Base-by-base conservation (phyloP, 202 grass and related monocot genomes). In the Dendrocalamus latiflorus region DNA sequence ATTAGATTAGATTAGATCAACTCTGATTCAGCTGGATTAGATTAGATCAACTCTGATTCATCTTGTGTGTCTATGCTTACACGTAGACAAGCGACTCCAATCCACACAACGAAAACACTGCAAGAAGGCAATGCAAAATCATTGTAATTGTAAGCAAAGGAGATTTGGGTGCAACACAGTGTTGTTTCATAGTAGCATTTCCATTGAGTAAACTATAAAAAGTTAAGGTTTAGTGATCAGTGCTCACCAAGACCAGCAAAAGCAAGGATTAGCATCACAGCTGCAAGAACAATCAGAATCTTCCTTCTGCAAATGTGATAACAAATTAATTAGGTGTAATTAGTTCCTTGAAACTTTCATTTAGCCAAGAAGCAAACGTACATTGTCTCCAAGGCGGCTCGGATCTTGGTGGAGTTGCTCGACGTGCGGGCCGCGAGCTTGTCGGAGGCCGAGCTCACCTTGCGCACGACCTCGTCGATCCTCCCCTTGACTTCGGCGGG, bases 101-200 rank as follows among this genome's bases (percentile, higher is more conserved):
- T 61, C 91, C 95, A 55, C 86, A 90, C 11, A 90, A 22, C 4
- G 91, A 95, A 28, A 98, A 84, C 70, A 65, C 95, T 98, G 93
- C 68, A 85, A 45, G 1, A 50, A 69, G 74, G 3, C 54, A 75
- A 18, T 7, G 6, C 5, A 41, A 79, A 26, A 17, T 37, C 39
- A 38, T 20, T 12, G n/a, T 33, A 22, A 58, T n/a, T n/a, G n/a
- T n/a, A n/a, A n/a, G 4, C 54, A 13, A 77, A 34, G 25, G 6
- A 51, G 8, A 72, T 71, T 10, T 50, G n/a, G n/a, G n/a, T n/a
- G n/a, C n/a, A n/a, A n/a, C n/a, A n/a, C n/a, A n/a, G n/a, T n/a
- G n/a, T n/a, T n/a, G n/a, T n/a, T 71, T 33, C 44, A 33, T 56
- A 22, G 53, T n/a, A n/a, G n/a, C 53, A 22, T 56, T 56, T 56